Conservation (phyloP, 352 stramenopile species). For the Salisapilia sapeloensis region DNA sequence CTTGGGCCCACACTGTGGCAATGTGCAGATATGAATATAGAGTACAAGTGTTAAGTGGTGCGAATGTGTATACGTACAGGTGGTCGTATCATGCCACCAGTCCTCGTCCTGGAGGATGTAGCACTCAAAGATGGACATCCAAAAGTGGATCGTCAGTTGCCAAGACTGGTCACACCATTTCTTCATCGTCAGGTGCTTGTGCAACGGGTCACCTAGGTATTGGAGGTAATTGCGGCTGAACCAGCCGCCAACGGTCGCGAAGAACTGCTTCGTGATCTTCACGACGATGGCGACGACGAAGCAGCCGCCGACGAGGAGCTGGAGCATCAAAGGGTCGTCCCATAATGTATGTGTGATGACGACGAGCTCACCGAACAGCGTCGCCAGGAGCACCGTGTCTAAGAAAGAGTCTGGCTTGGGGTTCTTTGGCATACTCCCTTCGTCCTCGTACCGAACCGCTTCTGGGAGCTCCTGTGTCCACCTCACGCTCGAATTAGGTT, state of each 20-base stretch:
- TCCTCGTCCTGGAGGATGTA: conserved; percentile 62
- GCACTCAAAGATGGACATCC: conserved; percentile 74
- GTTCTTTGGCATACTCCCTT: conserved; percentile 14
- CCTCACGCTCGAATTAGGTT: too few relatives aligned
- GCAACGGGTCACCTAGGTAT: conserved; percentile 64
- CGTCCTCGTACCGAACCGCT: conserved; percentile 16
- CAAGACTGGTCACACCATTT: conserved; percentile 84
- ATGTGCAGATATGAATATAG: conserved; percentile 1
- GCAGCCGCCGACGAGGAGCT: conserved; percentile 38
- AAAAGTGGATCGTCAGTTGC: conserved; percentile 70
- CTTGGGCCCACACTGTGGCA: conserved; percentile 56
- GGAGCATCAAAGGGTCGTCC: conserved; percentile 52
- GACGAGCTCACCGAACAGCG: conserved; percentile 42
- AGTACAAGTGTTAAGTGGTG: conserved; percentile 1
- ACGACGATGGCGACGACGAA: conserved; percentile 54
- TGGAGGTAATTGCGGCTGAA: conserved; percentile 67
- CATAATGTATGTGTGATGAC: conserved; percentile 44
- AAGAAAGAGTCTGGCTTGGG: conserved; percentile 47
- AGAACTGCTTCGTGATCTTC: conserved; percentile 43
- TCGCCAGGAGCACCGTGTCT: conserved; percentile 36
- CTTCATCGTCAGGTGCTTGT: conserved; percentile 69
- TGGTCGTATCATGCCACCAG: conserved; percentile 79
- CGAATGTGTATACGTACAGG: conserved; percentile 46
- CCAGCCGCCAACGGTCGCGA: conserved; percentile 39
- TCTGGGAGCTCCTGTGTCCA: too few relatives aligned